Percentiles rank a stretch among this genome's conserved stretches.
Evolutionary conservation across 1,284 basidiomycete species (phyloP).

Genomic region (Psilocybe mexicana): DNA sequence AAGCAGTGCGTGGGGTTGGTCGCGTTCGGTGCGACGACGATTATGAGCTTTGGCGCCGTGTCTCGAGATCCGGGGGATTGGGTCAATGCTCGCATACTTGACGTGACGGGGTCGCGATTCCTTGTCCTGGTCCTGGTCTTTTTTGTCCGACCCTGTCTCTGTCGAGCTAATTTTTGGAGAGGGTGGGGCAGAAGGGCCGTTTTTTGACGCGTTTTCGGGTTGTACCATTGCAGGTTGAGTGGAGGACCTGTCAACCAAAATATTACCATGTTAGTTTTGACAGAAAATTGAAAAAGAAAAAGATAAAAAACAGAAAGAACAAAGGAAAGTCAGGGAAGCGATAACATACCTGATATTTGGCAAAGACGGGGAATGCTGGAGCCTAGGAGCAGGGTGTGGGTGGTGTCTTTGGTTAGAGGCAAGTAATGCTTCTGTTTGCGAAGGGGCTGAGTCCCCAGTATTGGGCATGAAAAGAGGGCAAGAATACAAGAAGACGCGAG

Average conservation of each 20-base stretch:
- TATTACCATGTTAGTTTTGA: not conserved
- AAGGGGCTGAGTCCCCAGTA: constrained; percentile 9
- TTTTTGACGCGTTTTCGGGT: constrained; percentile 25
- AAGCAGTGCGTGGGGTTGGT: constrained; percentile 39
- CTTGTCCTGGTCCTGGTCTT: constrained; percentile 6
- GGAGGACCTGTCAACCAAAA: constrained; percentile 36
- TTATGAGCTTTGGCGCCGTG: constrained; percentile 20
- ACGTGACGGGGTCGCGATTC: constrained; percentile 17
- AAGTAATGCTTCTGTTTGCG: not conserved
- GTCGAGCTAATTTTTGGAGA: constrained; percentile 14
- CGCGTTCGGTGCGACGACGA: constrained; percentile 26
- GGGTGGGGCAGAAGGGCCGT: constrained; percentile 36
- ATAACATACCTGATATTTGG: constrained; percentile 55
- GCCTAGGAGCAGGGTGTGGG: constrained; percentile 41
- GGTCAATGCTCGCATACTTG: constrained; percentile 24
- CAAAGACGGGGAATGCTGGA: constrained; percentile 61
- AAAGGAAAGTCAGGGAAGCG: constrained; percentile 1
- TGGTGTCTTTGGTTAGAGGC: constrained; percentile 17
- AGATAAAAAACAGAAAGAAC: not conserved
- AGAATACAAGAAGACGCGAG: constrained; percentile 22
- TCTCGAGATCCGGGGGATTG: constrained; percentile 5
- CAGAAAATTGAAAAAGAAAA: not conserved
- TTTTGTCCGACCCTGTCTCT: constrained; percentile 19
- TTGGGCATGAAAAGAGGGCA: constrained; percentile 16
- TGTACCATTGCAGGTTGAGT: constrained; percentile 34